Evolutionary conservation across 2,329 filamentous ascomycete species (phyloP), one percentile per base, ranked within the genome.

Genomic region (Talaromyces pinophilus): DNA sequence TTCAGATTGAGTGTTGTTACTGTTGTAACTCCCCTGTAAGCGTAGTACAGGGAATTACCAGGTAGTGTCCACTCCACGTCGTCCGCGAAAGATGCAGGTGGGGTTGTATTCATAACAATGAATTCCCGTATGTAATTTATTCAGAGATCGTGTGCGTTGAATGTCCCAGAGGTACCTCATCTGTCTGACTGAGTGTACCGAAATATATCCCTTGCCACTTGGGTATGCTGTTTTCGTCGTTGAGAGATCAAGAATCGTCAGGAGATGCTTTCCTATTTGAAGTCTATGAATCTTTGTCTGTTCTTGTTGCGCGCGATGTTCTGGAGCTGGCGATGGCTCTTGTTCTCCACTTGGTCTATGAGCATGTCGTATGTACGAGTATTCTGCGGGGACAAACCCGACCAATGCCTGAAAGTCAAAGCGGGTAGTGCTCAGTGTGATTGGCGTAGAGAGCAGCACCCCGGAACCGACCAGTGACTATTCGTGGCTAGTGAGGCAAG

Each of bases 71-170:
- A 44, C 50, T 33, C 19, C 22, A 8, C 30, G 7, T 7, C 30
- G 30, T 30, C 30, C 30, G 46, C 25, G 57, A 48, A 5, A 48
- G 28, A 11, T 61, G 59, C 59, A 61, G 42, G 59, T 61, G 59
- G 59, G 59, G 59, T 61, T 48, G 59, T 61, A 61, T 35, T 35
- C 52, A 55, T 57, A 17, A 57, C 54, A 17, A 38, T 57, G 33
- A 40, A 38, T 38, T 38, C 30, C 54, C 25, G 54, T 57, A 13
- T 38, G 54, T 57, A 57, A 57, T 57, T 38, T 38, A 57, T 33
- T 10, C 25, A 54, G 15, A 33, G 50, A 28, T 30, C 48, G 48
- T 52, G 22, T 52, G 22, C 44, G 13, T 30, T 8, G 48, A 52
- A 28, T 4, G 19, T 48, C 13, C 48, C 22, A 30, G 28, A 52